Evolutionary conservation across 2,329 filamentous ascomycete genomes (phyloP), one percentile per base, ranked within the genome.

Genomic region (Grosmannia huntii): DNA sequence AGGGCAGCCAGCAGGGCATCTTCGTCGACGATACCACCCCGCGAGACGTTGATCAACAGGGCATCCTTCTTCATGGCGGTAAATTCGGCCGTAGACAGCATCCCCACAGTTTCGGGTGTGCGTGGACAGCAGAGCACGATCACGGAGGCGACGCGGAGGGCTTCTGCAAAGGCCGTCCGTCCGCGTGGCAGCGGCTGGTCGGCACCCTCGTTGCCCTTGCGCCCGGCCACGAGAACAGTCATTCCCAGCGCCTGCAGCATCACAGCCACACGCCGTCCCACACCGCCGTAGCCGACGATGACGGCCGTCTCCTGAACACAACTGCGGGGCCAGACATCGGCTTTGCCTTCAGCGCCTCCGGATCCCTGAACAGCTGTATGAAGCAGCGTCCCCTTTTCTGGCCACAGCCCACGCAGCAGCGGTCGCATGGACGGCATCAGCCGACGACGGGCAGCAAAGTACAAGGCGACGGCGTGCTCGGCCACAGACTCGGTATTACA

Each of bases 1-100:
- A 72, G 60, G 12, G 70, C 69, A 5, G 65, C 62, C 1, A 71
- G 60, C 54, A 72, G 57, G 2, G 69, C 70, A 19, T 64, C 62
- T 60, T 72, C 70, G 59, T 72, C 68, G 0, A 72, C 66, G 9
- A 70, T 58, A 6, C 65, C 64, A 6, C 70, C 70, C 7, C 70
- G 60, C 2, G 69, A 68, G 49, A 70, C 68, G 53, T 72, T 71
- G 53, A 71, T 62, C 19, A 68, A 21, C 49, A 69, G 56, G 54
- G 63, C 62, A 62, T 68, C 62, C 41, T 64, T 53, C 55, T 59
- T 63, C 51, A 64, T 60, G 27, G 55, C 10, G 1, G 54, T 56
- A 38, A 67, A 63, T 52, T 65, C 55, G 33, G 57, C 41, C 5
- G 28, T 52, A 1, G 62, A 64, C 6, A 69, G 44, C 54, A 69